Evolutionary conservation across 1,284 basidiomycete genomes (phyloP), one percentile per base, ranked within the genome.

Genomic region (Cutaneotrichosporon mucoides): DNA sequence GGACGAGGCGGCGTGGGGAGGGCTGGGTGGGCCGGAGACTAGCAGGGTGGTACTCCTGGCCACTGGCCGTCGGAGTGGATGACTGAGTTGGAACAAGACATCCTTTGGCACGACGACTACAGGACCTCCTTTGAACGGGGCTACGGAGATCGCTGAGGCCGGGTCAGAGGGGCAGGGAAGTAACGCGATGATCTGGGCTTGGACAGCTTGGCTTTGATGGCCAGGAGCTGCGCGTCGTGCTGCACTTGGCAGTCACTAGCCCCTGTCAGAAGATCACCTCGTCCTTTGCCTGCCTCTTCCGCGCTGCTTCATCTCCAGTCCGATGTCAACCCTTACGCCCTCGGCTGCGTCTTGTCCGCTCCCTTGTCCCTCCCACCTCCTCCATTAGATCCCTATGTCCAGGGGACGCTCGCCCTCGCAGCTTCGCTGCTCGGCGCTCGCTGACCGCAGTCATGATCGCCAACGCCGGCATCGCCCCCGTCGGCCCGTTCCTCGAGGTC

Each of bases 381-480:
- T 45, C 44, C 15, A n/a, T 16, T 16, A 33, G 6, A 6, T 24
- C 24, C n/a, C n/a, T n/a, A n/a, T n/a, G 24, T 24, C 24, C 24
- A 2, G 24, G 24, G 3, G 24, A 24, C 24, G 24, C 24, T n/a
- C 15, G 13, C 48, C 48, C 36, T 35, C 12, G 16, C 35, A 10
- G 7, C 33, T 7, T 10, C 46, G 33, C 34, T 11, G 11, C 13
- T 34, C 44, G 34, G 0, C 10, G 37, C 54, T 2, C 10, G 37
- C 54, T 52, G 6, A 52, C 37, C n/a, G 33, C 45, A 66, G 62
- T 64, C 43, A 75, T 77, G 73, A 78, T 81, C 38, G 78, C 80
- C 15, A 81, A 81, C 65, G 80, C 80, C 0, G 79, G 79, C 4
- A 76, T 80, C 15, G 48, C 73, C 68, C 66, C 73, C 70, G 59